phyloP scores from a whole-genome alignment of 2,329 filamentous ascomycete genomes.

The Microdochium paspali region DNA sequence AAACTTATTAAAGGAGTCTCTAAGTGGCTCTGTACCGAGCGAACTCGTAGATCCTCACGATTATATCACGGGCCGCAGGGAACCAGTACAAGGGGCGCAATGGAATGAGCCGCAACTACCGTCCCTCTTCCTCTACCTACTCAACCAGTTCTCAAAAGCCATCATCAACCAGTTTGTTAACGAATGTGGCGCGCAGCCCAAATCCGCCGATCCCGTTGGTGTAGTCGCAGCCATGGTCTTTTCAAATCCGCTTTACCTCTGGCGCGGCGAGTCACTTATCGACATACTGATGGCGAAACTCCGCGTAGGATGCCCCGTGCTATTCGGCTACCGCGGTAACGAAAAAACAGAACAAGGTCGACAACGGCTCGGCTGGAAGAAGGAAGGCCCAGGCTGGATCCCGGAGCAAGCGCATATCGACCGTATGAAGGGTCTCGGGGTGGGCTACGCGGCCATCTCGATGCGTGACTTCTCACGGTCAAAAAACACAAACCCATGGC shows the following conservation, averaged over 20 bases:
- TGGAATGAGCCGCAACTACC: conserved; percentile 48
- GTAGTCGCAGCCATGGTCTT: conserved; percentile 68
- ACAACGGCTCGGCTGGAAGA: conserved; percentile 63
- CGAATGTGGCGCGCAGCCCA: conserved; percentile 54
- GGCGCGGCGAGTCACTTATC: conserved; percentile 59
- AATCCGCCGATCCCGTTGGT: conserved; percentile 69
- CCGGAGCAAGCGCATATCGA: conserved; percentile 67
- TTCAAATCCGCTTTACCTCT: conserved; percentile 56
- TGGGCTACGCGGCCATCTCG: conserved; percentile 75
- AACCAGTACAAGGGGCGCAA: conserved; percentile 36
- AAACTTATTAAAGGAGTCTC: conserved; percentile 40
- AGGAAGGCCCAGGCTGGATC: conserved; percentile 49
- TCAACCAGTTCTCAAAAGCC: conserved; percentile 68
- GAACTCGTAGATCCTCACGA: conserved; percentile 42
- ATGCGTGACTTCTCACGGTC: conserved; percentile 73
- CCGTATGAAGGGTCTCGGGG: conserved; percentile 73
- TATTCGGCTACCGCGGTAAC: conserved; percentile 74
- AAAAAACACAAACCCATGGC: conserved; percentile 62
- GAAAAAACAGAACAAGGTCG: conserved; percentile 65
- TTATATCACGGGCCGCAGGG: conserved; percentile 38
- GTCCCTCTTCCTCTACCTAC: conserved; percentile 60
- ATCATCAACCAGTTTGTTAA: conserved; percentile 61
- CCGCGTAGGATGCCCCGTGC: conserved; percentile 67
- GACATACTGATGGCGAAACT: conserved; percentile 86
- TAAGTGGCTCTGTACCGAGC: conserved; percentile 41